These are phyloP conservation scores for Exophiala sideris DNA, from an alignment of 2,329 filamentous ascomycete species.

Conservation along the genomic window DNA sequence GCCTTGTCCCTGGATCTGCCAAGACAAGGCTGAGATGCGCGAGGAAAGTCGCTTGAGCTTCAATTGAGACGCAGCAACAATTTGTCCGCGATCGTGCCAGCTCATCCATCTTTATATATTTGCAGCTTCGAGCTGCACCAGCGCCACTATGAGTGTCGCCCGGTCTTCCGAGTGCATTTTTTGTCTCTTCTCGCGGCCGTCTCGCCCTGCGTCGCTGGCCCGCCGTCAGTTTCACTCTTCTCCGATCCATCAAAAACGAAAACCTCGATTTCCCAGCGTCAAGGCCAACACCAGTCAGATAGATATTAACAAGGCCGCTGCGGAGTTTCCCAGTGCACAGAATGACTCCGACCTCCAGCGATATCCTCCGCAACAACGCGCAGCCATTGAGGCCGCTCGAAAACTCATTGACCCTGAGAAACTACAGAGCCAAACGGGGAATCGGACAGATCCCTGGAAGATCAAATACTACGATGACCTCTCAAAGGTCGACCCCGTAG, in stretches of 20 bases:
- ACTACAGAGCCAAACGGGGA: constrained; percentile 57
- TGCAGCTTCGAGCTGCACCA: constrained; percentile 10
- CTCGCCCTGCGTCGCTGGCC: constrained; percentile 39
- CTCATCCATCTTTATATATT: not conserved
- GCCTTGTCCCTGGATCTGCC: too few relatives aligned
- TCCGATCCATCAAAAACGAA: constrained; percentile 34
- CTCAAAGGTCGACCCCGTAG: constrained; percentile 68
- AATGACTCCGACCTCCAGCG: constrained; percentile 35
- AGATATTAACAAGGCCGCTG: constrained; percentile 15
- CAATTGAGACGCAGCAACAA: constrained; percentile 4
- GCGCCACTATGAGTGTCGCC: constrained; percentile 46
- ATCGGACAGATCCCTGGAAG: constrained; percentile 69
- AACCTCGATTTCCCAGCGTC: constrained; percentile 40
- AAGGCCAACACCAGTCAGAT: constrained; percentile 35
- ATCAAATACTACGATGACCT: constrained; percentile 81
- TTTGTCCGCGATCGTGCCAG: not conserved
- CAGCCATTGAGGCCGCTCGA: constrained; percentile 78
- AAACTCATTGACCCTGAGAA: constrained; percentile 70
- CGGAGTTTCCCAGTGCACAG: constrained; percentile 12
- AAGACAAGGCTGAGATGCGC: too few relatives aligned
- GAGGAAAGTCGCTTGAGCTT: constrained; percentile 5
- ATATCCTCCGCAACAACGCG: constrained; percentile 79
- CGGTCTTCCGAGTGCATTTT: constrained; percentile 51
- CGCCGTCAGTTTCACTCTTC: constrained; percentile 51
- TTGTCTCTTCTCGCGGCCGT: constrained; percentile 45